phyloP scores from a whole-genome alignment of 108 stramenopile genomes.

The Parietichytrium sp. region DNA sequence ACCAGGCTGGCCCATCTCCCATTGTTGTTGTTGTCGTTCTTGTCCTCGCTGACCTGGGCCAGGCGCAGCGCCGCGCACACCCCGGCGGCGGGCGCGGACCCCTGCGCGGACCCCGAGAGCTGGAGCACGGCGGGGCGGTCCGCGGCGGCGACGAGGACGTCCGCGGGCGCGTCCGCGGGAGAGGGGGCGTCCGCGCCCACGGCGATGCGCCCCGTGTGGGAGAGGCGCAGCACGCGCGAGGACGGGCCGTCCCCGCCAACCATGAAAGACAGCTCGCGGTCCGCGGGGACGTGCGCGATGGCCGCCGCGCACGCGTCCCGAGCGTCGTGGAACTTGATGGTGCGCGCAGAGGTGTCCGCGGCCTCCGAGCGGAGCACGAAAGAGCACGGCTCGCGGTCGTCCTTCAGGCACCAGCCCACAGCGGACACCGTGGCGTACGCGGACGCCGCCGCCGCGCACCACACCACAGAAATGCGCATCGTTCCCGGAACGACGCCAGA shows the following conservation, averaged over 20 bases:
- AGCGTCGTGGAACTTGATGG: constrained; percentile 1
- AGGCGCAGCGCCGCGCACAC: background rate
- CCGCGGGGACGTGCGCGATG: background rate
- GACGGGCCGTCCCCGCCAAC: background rate
- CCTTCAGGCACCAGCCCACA: background rate
- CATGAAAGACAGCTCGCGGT: background rate
- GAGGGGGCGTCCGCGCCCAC: background rate
- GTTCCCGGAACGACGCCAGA: too few relatives aligned
- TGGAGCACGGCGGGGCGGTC: background rate
- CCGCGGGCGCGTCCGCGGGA: background rate
- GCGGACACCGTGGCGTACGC: background rate
- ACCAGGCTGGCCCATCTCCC: background rate
- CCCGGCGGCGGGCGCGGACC: background rate
- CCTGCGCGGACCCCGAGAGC: background rate
- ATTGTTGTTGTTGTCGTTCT: background rate
- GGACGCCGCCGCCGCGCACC: background rate
- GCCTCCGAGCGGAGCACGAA: background rate
- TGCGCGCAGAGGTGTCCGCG: background rate
- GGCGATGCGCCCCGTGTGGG: background rate
- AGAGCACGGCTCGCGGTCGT: background rate
- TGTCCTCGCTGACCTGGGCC: background rate
- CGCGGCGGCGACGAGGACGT: background rate
- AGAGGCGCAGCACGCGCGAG: background rate
- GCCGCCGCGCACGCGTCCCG: background rate
- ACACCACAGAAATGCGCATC: background rate